Evolutionary conservation across 805 yeast species (phyloP).

Genomic region (Spencermartinsiella europaea): DNA sequence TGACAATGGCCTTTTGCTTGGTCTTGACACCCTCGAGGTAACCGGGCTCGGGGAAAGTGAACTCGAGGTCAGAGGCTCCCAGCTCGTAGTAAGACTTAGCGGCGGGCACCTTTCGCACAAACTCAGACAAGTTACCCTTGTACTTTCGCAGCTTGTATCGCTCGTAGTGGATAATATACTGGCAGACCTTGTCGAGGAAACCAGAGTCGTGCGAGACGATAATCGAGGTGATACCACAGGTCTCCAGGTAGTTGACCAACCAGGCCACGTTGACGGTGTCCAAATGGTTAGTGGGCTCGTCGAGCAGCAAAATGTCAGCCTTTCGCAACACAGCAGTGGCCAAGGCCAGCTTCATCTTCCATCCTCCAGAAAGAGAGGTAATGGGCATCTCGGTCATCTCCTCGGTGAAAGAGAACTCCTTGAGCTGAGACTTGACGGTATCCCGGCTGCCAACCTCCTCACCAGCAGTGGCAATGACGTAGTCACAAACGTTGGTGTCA

Average conservation of each 20-base stretch:
- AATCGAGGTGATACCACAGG: constrained; percentile 98
- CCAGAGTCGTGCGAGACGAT: constrained; percentile 99
- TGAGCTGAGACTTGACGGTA: constrained; percentile 66
- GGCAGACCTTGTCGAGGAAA: constrained; percentile 95
- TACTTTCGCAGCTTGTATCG: constrained; percentile 99
- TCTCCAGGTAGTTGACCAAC: constrained; percentile 98
- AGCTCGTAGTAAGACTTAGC: constrained; percentile 98
- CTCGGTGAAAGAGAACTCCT: constrained; percentile 88
- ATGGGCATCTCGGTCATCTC: constrained; percentile 94
- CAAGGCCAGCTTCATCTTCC: constrained; percentile 99
- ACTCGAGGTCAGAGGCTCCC: constrained; percentile 96
- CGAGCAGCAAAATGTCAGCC: constrained; percentile 95
- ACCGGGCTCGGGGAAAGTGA: constrained; percentile 99
- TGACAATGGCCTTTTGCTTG: constrained; percentile 99
- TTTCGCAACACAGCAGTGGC: constrained; percentile 99
- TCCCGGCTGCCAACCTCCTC: constrained; percentile 72
- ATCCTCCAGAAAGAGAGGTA: constrained; percentile 98
- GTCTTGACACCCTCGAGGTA: constrained; percentile 99
- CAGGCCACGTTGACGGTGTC: constrained; percentile 99
- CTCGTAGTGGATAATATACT: constrained; percentile 99
- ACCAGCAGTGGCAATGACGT: constrained; percentile 78
- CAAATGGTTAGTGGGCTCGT: constrained; percentile 99
- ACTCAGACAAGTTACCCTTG: constrained; percentile 99
- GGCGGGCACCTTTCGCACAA: constrained; percentile 97
- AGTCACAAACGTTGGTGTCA: constrained; percentile 89